A percentile compares a stretch with the other conserved stretches of the same genome.
Evolutionary conservation across 1,139 yeast genomes (phyloP).

Genomic region (Citeromyces hawaiiensis): DNA sequence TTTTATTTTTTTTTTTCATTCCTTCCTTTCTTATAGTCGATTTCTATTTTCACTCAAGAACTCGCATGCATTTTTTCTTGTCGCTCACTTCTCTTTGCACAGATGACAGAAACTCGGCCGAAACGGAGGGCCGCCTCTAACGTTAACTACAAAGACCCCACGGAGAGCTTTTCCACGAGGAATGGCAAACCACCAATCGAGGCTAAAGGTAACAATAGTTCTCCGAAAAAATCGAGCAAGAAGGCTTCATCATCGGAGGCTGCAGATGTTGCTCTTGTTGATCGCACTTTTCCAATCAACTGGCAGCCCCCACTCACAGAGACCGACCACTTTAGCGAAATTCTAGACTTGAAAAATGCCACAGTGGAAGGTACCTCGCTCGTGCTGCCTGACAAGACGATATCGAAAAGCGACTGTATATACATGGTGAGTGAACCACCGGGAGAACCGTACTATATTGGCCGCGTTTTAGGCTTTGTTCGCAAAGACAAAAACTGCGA

Average conservation of each 20-base stretch:
- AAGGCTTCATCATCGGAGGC: slow-evolving; percentile 1
- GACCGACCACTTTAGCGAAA: slow-evolving; percentile 12
- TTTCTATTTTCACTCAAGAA: too few species aligned
- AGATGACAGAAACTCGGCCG: slow-evolving; percentile 8
- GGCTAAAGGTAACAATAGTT: neutral
- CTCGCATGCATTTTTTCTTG: neutral
- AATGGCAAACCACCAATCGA: neutral
- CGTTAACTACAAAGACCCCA: slow-evolving; percentile 17
- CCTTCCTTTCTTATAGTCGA: neutral
- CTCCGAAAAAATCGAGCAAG: slow-evolving; percentile 1
- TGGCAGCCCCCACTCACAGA: slow-evolving; percentile 16
- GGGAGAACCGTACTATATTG: slow-evolving; percentile 89
- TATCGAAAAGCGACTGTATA: slow-evolving; percentile 51
- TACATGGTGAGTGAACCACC: slow-evolving; percentile 90
- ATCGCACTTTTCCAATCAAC: slow-evolving; percentile 16
- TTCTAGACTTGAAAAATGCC: slow-evolving; percentile 13
- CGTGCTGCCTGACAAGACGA: slow-evolving; percentile 14
- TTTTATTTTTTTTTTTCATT: too few species aligned
- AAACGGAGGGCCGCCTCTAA: slow-evolving; percentile 15
- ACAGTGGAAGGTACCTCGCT: slow-evolving; percentile 12
- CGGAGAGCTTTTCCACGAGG: slow-evolving; percentile 8
- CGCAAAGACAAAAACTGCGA: slow-evolving; percentile 16
- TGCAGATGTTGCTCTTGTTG: slow-evolving; percentile 11
- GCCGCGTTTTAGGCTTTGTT: slow-evolving; percentile 70
- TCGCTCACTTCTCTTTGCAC: neutral